Evolutionary conservation across 2,329 filamentous ascomycete genomes (phyloP).

Genomic region (Colletotrichum sp.): DNA sequence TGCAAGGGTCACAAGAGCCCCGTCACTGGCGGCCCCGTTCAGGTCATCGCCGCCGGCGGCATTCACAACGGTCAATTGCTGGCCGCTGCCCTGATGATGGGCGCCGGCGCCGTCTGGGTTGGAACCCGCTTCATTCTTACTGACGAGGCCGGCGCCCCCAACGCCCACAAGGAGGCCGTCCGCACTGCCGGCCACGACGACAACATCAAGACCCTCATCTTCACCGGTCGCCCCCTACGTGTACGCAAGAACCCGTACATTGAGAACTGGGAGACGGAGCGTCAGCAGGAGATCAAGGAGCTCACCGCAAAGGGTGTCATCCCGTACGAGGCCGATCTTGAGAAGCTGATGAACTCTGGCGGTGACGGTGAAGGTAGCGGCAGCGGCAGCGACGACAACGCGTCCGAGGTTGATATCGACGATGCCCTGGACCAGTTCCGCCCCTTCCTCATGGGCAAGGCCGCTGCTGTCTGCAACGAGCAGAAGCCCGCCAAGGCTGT

Average conservation of each 20-base stretch:
- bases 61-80: constrained; percentile 92
- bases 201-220: constrained; percentile 96
- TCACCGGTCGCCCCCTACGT: constrained; percentile 93
- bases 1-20: constrained; percentile 83
- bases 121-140: constrained; percentile 94
- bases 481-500: constrained; percentile 90
- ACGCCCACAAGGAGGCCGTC: constrained; percentile 94
- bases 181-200: constrained; percentile 91
- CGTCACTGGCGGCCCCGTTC: constrained; percentile 84
- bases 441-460: constrained; percentile 96
- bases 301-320: constrained; percentile 88
- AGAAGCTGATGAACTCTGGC: constrained; percentile 73
- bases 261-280: constrained; percentile 93
- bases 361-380: constrained; percentile 67
- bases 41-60: constrained; percentile 92
- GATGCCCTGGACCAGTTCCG: constrained; percentile 91
- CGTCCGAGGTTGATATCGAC: constrained; percentile 73
- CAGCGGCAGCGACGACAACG: constrained; percentile 70
- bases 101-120: constrained; percentile 92
- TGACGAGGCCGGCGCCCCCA: constrained; percentile 92
- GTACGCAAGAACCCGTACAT: constrained; percentile 96
- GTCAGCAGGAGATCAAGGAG: constrained; percentile 87
- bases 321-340: constrained; percentile 92
- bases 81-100: constrained; percentile 90
- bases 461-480: constrained; percentile 90